Evolutionary conservation across 768 basidiomycete species (phyloP).

Genomic region (Hygrophorus russula): DNA sequence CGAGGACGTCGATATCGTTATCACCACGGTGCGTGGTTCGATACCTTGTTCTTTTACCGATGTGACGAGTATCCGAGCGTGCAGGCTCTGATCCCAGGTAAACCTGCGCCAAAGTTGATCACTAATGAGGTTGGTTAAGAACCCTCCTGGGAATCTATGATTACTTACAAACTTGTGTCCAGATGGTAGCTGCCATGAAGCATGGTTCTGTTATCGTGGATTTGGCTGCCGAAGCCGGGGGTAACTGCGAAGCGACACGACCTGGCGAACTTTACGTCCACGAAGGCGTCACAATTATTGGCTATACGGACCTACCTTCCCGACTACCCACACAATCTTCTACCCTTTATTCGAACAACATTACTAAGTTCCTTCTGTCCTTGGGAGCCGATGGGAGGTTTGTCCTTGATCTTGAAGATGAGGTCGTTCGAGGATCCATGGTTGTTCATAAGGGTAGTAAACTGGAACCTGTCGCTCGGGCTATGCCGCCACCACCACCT

Average conservation of each 20-base stretch:
- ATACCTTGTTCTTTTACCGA: neutral
- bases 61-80: neutral
- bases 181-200: conserved; percentile 85
- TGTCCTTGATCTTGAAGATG: conserved; percentile 63
- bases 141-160: neutral
- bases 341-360: conserved; percentile 85
- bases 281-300: conserved; percentile 75
- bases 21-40: conserved; percentile 52
- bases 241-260: conserved; percentile 74
- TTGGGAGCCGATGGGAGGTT: conserved; percentile 57
- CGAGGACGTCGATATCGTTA: conserved; percentile 82
- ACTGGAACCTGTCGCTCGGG: conserved; percentile 57
- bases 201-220: conserved; percentile 87
- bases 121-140: conserved; percentile 35
- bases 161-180: neutral
- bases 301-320: conserved; percentile 81
- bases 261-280: conserved; percentile 64
- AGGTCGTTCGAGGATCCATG: conserved; percentile 75
- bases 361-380: conserved; percentile 81
- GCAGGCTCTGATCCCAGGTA: conserved; percentile 77
- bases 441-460: conserved; percentile 58
- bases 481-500: conserved; percentile 49
- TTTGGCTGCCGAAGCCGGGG: conserved; percentile 80
- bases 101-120: conserved; percentile 78
- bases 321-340: conserved; percentile 83